These are phyloP conservation scores for Heliamphora pulchella DNA, from an alignment of 179 eudicot species.

Conservation along the genomic window DNA sequence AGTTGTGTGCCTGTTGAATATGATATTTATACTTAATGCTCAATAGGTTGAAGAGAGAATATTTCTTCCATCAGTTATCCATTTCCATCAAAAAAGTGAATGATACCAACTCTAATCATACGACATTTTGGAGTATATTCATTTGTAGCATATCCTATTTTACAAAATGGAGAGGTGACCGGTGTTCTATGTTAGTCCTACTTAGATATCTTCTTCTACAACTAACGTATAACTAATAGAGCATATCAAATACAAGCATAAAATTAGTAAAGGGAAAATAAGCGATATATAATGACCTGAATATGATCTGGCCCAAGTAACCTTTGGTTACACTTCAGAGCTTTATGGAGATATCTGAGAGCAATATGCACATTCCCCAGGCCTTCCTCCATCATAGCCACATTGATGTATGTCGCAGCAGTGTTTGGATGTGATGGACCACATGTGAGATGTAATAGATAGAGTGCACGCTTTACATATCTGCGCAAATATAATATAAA, in stretches of 20 bases:
- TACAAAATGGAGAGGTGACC: slow-evolving; percentile 5
- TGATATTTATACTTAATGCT: neutral
- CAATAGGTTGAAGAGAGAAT: neutral
- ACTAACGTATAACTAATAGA: neutral
- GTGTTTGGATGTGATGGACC: slow-evolving; percentile 99
- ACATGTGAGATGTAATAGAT: slow-evolving; percentile 95
- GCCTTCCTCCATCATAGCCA: slow-evolving; percentile 99
- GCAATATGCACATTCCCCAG: slow-evolving; percentile 98
- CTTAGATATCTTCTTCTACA: neutral
- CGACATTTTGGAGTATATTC: neutral
- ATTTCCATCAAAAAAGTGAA: neutral
- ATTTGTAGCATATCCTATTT: neutral
- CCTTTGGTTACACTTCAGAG: slow-evolving; percentile 94
- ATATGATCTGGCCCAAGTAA: slow-evolving; percentile 98
- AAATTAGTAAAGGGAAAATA: neutral
- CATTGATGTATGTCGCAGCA: slow-evolving; percentile 98
- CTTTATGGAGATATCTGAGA: slow-evolving; percentile 98
- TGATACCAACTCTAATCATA: slow-evolving; percentile 1
- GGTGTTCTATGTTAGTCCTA: neutral
- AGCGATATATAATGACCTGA: slow-evolving; percentile 50
- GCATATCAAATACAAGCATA: neutral
- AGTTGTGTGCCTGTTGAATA: neutral
- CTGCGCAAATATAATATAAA: slow-evolving; percentile 27
- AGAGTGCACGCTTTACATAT: slow-evolving; percentile 95
- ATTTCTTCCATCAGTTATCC: neutral